These are phyloP conservation scores for Rhizopus sp. DNA, from an alignment of 371 early-diverging fungal species.

Conservation along the genomic window DNA sequence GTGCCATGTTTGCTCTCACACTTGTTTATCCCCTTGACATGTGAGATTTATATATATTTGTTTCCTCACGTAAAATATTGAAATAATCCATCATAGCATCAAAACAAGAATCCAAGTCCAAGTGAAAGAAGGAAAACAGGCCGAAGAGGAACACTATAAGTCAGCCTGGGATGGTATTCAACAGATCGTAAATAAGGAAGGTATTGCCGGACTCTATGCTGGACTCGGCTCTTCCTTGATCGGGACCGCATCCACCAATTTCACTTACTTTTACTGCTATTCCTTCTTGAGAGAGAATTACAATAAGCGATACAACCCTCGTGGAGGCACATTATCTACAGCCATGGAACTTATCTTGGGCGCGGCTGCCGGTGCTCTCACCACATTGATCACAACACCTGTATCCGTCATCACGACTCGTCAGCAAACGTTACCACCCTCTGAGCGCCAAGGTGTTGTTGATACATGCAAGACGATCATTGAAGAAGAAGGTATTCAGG, in stretches of 20 bases:
- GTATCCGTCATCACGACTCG: conserved; percentile 87
- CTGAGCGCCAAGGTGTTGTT: conserved; percentile 56
- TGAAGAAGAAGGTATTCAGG: conserved; percentile 79
- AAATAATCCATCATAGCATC: conserved; percentile 55
- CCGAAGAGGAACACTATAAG: conserved; percentile 56
- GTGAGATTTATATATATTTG: conserved; percentile 56
- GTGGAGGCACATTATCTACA: conserved; percentile 51
- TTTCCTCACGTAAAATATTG: background rate
- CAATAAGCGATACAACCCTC: conserved; percentile 39
- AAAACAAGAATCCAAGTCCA: conserved; percentile 95
- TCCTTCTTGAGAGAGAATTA: conserved; percentile 70
- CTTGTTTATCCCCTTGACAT: conserved; percentile 95
- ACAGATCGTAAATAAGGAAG: conserved; percentile 83
- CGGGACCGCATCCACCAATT: conserved; percentile 87
- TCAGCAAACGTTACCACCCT: conserved; percentile 67
- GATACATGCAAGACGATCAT: conserved; percentile 74
- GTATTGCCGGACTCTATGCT: conserved; percentile 89
- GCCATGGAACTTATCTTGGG: conserved; percentile 86
- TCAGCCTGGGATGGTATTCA: conserved; percentile 79
- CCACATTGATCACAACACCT: conserved; percentile 91
- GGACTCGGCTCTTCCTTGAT: conserved; percentile 87
- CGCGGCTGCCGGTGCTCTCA: conserved; percentile 88
- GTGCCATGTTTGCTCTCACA: conserved; percentile 89
- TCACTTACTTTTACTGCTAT: conserved; percentile 96
- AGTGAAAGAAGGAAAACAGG: conserved; percentile 42